Base-by-base conservation (phyloP, 768 basidiomycete genomes). In the Psilocybe cyanescens region DNA sequence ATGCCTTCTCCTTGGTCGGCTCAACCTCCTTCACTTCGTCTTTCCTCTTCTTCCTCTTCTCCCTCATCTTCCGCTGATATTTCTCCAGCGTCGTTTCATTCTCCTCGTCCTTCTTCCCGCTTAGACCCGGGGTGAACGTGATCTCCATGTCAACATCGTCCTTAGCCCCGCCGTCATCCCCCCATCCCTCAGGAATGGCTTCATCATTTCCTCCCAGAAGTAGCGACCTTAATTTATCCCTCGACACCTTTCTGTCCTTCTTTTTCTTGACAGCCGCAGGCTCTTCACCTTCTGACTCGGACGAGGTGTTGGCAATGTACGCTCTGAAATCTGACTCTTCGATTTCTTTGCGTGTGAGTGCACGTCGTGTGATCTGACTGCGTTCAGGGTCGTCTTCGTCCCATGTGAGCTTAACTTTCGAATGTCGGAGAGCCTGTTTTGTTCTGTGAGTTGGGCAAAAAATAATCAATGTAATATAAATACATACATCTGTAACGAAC, bases 331-430 rank as follows among this genome's bases (percentile, higher is more conserved):
- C 95, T 57, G 86, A 86, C 60, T 96, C 91, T 52, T 97, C 95
- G 29, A 99, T 89, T 71, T 98, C 94, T 70, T 94, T 89, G 56
- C 84, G 83, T 0, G 92, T 86, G 45, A 97, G 78, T 0, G 80
- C 79, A 19, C 95, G 89, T 49, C 95, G 87, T 1, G 95, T 94
- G 52, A 95, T 68, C 47, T 86, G 87, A 59, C 82, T 83, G 44
- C 97, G 89, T 69, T 95, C 91, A 0, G 92, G 89, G 66, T 99
- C 96, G 73, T 99, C 97, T 57, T 95, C 93, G 66, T 99, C 97
- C 97, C 97, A 99, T 4, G 96, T 97, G 33, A 99, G 83, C 70
- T 94, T 97, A 61, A 99, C 97, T 79, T 95, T 97, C 12, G 97
- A 99, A 72, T 99, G 96, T 4, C 97, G 91, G 4, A 99, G 85